Percentiles rank a stretch among this genome's conserved stretches.
phyloP scores from a whole-genome alignment of 78 protist genomes.

The Neovahlkampfia damariscottae region DNA sequence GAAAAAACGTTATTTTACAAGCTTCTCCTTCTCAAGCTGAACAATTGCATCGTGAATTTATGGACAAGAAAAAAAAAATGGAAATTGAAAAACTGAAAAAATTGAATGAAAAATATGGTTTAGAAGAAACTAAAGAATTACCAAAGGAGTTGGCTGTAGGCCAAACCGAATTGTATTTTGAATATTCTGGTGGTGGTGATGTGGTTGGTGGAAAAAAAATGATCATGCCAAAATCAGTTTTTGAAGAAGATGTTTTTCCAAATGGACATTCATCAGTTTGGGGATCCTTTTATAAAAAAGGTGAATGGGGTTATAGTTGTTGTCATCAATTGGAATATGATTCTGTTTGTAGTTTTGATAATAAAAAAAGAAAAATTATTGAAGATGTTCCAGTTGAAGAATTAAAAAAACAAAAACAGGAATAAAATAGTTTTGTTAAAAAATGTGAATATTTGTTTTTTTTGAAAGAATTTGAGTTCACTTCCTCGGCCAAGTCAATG shows the following conservation, averaged over 20 bases:
- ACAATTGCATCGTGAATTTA: conserved; percentile 30
- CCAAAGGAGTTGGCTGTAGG: conserved; percentile 40
- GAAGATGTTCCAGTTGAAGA: too few species aligned
- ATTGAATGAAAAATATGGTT: conserved; percentile 78
- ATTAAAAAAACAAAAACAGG: too few species aligned
- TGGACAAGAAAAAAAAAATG: conserved; percentile 28
- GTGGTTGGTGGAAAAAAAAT: conserved; percentile 53
- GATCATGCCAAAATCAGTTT: conserved; percentile 33
- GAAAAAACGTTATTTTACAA: conserved; percentile 65
- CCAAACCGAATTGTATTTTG: conserved; percentile 83
- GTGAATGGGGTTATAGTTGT: conserved; percentile 86
- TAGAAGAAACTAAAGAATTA: conserved; percentile 51
- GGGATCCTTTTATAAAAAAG: conserved; percentile 82
- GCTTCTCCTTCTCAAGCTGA: conserved; percentile 89
- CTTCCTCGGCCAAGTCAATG: too few species aligned
- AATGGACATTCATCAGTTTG: conserved; percentile 82
- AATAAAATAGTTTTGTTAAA: too few species aligned
- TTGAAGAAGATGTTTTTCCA: conserved; percentile 72
- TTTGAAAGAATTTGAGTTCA: too few species aligned
- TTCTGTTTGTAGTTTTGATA: too few species aligned
- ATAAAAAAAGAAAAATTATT: too few species aligned
- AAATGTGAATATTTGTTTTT: too few species aligned
- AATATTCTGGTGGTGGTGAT: conserved; percentile 67
- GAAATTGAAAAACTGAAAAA: conserved; percentile 15
- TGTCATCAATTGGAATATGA: conserved; percentile 72